Base-by-base conservation (phyloP, 768 basidiomycete genomes). In the Lactarius tabidus region DNA sequence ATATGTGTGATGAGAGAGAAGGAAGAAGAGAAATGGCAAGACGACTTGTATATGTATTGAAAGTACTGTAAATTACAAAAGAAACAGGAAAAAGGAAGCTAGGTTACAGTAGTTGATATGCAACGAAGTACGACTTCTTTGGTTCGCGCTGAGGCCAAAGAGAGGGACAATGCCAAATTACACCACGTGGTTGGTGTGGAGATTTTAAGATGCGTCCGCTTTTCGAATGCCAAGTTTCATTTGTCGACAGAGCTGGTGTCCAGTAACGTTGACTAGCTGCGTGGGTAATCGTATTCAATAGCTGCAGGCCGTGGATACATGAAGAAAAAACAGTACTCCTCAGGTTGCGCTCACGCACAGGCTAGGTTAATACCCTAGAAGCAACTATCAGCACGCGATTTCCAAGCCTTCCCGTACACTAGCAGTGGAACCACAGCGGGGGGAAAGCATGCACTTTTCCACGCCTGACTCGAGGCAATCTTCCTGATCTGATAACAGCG, bases 381-480 rank as follows among this genome's bases (percentile, higher is more conserved):
- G 55, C 26, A 20, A 62, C 6, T 59, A 61, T 58, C 48, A 51
- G 45, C 23, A 51, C 17, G 35, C 66, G 54, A 54, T 65, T 36
- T 59, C 9, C 20, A 51, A n/a, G 54, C 36, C 35, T 33, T 20
- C 35, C 17, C 41, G 65, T 29, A 55, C 38, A 18, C 18, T 23
- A 59, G n/a, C 17, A 6, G 3, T 53, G 9, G 35, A 15, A 26
- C n/a, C 59, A n/a, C 17, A 2, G n/a, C n/a, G n/a, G n/a, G 6
- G 59, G 9, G 29, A 15, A 26, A 58, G 3, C 26, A 77, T 85
- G 65, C 75, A 90, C 89, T 84, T 80, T 76, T 91, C 86, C 53
- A 84, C 90, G 33, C 90, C 90, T 5, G 91, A 89, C 14, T 83
- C 83, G 14, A 87, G 76, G 73, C 90, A 93, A 73, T 90, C 88